Percentiles rank a stretch among this genome's conserved stretches.
Evolutionary conservation across 805 yeast genomes (phyloP).

Genomic region (Saturnispora bothae): DNA sequence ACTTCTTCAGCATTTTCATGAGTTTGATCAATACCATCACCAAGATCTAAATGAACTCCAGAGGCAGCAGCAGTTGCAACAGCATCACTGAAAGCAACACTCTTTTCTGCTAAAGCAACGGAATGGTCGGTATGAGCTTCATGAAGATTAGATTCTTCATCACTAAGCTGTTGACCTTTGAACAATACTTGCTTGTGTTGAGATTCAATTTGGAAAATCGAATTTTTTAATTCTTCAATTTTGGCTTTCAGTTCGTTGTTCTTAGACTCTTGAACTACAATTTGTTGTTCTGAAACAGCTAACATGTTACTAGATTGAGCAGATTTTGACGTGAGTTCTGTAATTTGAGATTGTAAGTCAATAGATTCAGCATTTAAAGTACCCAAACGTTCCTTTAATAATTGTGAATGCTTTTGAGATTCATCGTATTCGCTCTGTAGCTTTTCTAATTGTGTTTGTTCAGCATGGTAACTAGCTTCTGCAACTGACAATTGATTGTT

Average conservation of each 20-base stretch:
- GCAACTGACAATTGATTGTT: conserved; percentile 63
- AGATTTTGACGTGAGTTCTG: conserved; percentile 40
- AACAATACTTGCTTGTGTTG: conserved; percentile 18
- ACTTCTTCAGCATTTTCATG: conserved; percentile 18
- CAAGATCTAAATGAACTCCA: conserved; percentile 16
- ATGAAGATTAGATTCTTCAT: conserved; percentile 35
- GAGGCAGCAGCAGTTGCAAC: conserved; percentile 22
- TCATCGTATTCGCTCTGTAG: conserved; percentile 51
- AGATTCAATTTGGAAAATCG: conserved; percentile 21
- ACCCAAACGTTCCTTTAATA: conserved; percentile 60
- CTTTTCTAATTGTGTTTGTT: conserved; percentile 53
- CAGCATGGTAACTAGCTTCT: conserved; percentile 68
- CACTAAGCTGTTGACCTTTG: conserved; percentile 19
- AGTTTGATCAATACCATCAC: background rate
- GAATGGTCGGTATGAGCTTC: conserved; percentile 24
- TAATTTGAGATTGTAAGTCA: conserved; percentile 47
- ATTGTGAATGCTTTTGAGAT: conserved; percentile 56
- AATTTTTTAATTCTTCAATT: conserved; percentile 17
- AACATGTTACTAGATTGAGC: conserved; percentile 53
- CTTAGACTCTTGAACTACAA: conserved; percentile 45
- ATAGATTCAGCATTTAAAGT: conserved; percentile 55
- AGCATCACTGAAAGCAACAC: conserved; percentile 22
- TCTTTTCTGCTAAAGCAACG: conserved; percentile 25
- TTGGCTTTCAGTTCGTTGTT: conserved; percentile 27
- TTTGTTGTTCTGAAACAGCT: conserved; percentile 60